phyloP scores from a whole-genome alignment of 768 basidiomycete genomes.

The Amanita phalloides region DNA sequence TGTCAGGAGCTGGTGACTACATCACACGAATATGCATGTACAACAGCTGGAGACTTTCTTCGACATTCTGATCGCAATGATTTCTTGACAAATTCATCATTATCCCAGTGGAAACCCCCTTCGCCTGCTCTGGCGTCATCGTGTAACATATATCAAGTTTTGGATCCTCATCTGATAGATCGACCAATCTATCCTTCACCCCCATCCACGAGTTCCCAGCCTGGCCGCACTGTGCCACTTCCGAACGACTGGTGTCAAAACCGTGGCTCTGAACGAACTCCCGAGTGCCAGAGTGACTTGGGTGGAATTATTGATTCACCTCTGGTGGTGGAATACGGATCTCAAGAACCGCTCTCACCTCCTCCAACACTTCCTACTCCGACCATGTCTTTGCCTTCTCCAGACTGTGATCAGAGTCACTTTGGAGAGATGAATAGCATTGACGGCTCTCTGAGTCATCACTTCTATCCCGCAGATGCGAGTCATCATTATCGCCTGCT shows the following conservation, averaged over 20 bases:
- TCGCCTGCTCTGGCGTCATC: background rate
- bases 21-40: background rate
- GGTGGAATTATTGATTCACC: constrained; percentile 25
- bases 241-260: constrained; percentile 8
- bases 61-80: background rate
- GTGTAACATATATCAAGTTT: background rate
- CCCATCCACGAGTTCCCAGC: constrained; percentile 16
- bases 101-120: background rate
- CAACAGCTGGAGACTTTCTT: background rate
- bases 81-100: background rate
- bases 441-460: background rate
- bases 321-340: constrained; percentile 19
- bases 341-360: constrained; percentile 25
- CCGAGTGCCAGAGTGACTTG: background rate
- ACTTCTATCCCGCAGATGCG: constrained; percentile 3
- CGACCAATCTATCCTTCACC: constrained; percentile 13
- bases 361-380: constrained; percentile 29
- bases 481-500: constrained; percentile 13
- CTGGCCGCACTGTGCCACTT: constrained; percentile 16
- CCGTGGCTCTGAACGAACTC: background rate
- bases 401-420: constrained; percentile 15
- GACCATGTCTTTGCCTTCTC: constrained; percentile 25
- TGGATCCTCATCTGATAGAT: background rate
- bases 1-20: background rate
- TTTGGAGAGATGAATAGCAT: background rate